Evolutionary conservation across 2,329 filamentous ascomycete genomes (phyloP).

Genomic region (Aspergillus texensis): DNA sequence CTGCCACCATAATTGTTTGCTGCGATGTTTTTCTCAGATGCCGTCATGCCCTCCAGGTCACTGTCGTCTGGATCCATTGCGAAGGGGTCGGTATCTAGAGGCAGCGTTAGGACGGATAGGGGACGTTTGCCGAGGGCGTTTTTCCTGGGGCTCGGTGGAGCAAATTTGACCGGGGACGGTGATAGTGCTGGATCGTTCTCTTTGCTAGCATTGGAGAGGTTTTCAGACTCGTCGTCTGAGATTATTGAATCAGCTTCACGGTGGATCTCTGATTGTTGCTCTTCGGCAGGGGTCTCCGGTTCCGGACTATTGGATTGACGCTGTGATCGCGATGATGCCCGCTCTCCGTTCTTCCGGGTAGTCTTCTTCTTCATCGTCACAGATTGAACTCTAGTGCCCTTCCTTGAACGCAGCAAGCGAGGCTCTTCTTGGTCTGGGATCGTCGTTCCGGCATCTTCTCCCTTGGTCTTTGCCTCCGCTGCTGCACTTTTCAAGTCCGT

Average conservation of each 20-base stretch:
- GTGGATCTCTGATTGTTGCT: constrained; percentile 9
- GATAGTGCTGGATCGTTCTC: constrained; percentile 53
- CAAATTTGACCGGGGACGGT: constrained; percentile 36
- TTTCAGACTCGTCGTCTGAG: constrained; percentile 32
- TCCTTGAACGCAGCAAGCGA: constrained; percentile 17
- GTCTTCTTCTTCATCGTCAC: constrained; percentile 37
- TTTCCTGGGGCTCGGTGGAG: constrained; percentile 41
- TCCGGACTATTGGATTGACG: not conserved
- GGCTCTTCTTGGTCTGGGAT: constrained; percentile 29
- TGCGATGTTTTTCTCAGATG: constrained; percentile 46
- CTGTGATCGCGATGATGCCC: not conserved
- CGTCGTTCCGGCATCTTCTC: constrained; percentile 49
- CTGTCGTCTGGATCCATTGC: constrained; percentile 34
- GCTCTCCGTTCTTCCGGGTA: constrained; percentile 17
- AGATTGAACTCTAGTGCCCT: constrained; percentile 20
- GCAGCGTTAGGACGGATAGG: constrained; percentile 43
- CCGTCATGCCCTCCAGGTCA: constrained; percentile 32
- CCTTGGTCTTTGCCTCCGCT: constrained; percentile 56
- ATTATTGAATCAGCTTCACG: constrained; percentile 15
- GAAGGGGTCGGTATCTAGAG: constrained; percentile 30
- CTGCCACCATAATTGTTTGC: constrained; percentile 32
- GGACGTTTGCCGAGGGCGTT: constrained; percentile 46
- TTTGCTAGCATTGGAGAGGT: constrained; percentile 43
- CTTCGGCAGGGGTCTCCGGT: not conserved
- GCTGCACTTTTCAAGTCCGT: constrained; percentile 48